Percentiles rank a stretch among this genome's conserved stretches.
phyloP scores from a whole-genome alignment of 352 stramenopile species.

The Phytophthora nicotianae region DNA sequence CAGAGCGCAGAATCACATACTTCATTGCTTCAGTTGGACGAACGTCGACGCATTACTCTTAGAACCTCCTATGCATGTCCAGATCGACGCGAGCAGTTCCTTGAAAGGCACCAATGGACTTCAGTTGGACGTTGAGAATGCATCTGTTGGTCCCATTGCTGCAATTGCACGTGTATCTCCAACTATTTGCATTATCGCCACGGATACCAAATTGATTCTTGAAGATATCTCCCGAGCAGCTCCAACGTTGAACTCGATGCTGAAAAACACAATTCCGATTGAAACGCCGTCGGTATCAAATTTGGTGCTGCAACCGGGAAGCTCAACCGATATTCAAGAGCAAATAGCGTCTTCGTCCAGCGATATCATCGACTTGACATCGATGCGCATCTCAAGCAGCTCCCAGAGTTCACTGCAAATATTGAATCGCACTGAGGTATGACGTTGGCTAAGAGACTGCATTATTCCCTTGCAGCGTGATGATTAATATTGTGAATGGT shows the following conservation, averaged over 20 bases:
- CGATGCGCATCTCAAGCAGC: conserved; percentile 36
- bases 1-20: conserved; percentile 23
- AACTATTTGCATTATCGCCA: conserved; percentile 33
- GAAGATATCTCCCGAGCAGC: conserved; percentile 19
- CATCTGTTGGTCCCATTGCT: conserved; percentile 24
- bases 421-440: conserved; percentile 30
- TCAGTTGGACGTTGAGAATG: conserved; percentile 15
- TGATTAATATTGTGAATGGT: conserved; percentile 9
- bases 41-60: conserved; percentile 19
- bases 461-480: not conserved
- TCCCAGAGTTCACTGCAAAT: conserved; percentile 49
- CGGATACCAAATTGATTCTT: conserved; percentile 29
- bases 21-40: conserved; percentile 41
- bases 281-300: conserved; percentile 4
- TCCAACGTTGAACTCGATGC: conserved; percentile 8
- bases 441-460: not conserved
- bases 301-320: conserved; percentile 11
- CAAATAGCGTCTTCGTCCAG: conserved; percentile 1
- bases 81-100: conserved; percentile 20
- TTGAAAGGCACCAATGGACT: conserved; percentile 9
- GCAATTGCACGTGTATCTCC: conserved; percentile 31
- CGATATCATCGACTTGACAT: conserved; percentile 46
- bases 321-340: conserved; percentile 6
- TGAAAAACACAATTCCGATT: conserved; percentile 1
- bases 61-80: conserved; percentile 16